Evolutionary conservation across 768 basidiomycete species (phyloP).

Genomic region (Hortiboletus flavorubellus): DNA sequence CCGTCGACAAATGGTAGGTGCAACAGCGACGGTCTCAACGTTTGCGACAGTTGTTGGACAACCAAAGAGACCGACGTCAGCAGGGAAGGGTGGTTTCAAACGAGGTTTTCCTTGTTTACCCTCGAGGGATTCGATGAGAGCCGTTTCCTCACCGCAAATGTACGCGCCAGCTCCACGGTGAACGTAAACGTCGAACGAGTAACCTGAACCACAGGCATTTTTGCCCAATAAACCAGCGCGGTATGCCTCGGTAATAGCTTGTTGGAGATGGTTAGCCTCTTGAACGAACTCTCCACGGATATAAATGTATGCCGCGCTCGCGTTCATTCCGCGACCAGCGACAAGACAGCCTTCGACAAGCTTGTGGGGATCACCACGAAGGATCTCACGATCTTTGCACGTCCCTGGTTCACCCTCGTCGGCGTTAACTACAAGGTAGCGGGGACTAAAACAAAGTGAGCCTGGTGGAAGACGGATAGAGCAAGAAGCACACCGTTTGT

Average conservation of each 20-base stretch:
- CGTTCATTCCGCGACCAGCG: slow-evolving; percentile 96
- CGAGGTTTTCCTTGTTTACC: slow-evolving; percentile 98
- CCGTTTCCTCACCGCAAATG: slow-evolving; percentile 98
- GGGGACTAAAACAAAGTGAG: slow-evolving; percentile 54
- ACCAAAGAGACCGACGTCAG: slow-evolving; percentile 96
- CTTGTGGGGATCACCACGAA: slow-evolving; percentile 98
- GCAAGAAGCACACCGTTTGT: slow-evolving; percentile 56
- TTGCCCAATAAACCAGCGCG: slow-evolving; percentile 83
- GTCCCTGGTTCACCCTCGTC: slow-evolving; percentile 99
- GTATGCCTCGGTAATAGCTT: slow-evolving; percentile 95
- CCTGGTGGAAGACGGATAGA: background rate
- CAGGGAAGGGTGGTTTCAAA: slow-evolving; percentile 97
- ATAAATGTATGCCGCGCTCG: slow-evolving; percentile 98
- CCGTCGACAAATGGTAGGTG: slow-evolving; percentile 92
- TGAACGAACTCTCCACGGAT: slow-evolving; percentile 98
- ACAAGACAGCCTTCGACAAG: slow-evolving; percentile 97
- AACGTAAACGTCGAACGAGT: slow-evolving; percentile 96
- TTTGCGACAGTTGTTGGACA: slow-evolving; percentile 98
- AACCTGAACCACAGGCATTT: slow-evolving; percentile 89
- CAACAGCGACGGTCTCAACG: slow-evolving; percentile 97
- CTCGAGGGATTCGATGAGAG: slow-evolving; percentile 93
- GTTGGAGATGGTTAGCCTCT: slow-evolving; percentile 90
- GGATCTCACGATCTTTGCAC: slow-evolving; percentile 98
- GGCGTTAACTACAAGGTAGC: slow-evolving; percentile 96
- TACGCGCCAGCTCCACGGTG: slow-evolving; percentile 98